These are phyloP conservation scores for Phytophthora constricta DNA, from an alignment of 352 stramenopile species.

Conservation along the genomic window DNA sequence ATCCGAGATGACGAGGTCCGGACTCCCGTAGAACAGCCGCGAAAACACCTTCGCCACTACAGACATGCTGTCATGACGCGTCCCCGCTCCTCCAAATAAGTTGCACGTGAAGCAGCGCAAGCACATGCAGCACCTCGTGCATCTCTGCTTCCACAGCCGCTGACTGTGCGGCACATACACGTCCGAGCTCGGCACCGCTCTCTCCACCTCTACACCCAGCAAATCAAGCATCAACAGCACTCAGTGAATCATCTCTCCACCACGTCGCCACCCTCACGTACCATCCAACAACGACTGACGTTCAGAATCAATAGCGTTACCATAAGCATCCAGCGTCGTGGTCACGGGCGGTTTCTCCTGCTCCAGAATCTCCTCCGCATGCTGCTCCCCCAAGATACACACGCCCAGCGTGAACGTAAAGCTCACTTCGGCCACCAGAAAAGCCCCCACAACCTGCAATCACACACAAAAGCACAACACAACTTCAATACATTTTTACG, in stretches of 20 bases:
- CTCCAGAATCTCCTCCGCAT: conserved; percentile 37
- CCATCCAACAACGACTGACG: conserved; percentile 79
- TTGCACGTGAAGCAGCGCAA: conserved; percentile 89
- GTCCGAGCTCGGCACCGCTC: conserved; percentile 70
- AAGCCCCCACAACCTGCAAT: conserved; percentile 56
- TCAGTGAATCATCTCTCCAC: neutral
- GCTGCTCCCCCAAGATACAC: conserved; percentile 63
- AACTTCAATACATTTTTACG: too few species aligned
- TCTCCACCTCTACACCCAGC: conserved; percentile 54
- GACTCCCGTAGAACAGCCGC: conserved; percentile 86
- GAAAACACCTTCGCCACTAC: conserved; percentile 87
- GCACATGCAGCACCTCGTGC: conserved; percentile 78
- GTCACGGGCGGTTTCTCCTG: conserved; percentile 32
- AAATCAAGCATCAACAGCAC: conserved; percentile 13
- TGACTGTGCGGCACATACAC: conserved; percentile 84
- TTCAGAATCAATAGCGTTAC: conserved; percentile 78
- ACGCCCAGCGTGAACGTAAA: conserved; percentile 79
- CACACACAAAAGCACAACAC: too few species aligned
- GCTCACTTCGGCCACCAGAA: conserved; percentile 71
- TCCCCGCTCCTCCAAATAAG: conserved; percentile 85
- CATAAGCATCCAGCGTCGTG: conserved; percentile 51
- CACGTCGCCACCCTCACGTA: conserved; percentile 39
- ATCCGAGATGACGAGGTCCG: conserved; percentile 88
- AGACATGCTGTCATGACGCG: conserved; percentile 88
- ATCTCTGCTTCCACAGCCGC: conserved; percentile 77